A percentile compares a stretch with the other conserved stretches of the same genome.
Conservation (phyloP, 495 filamentous ascomycete species). For the Schizothecium vesticola region DNA sequence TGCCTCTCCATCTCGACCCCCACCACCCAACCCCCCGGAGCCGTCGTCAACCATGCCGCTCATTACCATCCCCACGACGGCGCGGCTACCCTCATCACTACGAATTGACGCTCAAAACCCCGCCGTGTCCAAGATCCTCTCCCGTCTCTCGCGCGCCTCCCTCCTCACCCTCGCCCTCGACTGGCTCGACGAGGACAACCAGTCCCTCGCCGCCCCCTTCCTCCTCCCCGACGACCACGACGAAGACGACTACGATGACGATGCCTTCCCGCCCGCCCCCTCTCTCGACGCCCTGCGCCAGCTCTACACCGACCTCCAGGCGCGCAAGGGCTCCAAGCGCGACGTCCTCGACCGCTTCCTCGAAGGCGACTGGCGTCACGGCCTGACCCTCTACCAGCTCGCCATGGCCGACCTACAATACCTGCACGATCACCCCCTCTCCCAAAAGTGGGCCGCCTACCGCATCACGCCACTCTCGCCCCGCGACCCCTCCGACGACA, state of each 20-base stretch:
- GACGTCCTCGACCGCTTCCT: conserved; percentile 73
- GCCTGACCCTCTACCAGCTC: conserved; percentile 69
- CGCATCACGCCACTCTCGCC: conserved; percentile 43
- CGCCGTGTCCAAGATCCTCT: conserved; percentile 58
- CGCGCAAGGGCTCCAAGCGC: conserved; percentile 60
- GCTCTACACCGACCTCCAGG: conserved; percentile 50
- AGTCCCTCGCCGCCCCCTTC: conserved; percentile 51
- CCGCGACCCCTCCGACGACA: conserved; percentile 23
- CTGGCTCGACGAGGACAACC: conserved; percentile 66
- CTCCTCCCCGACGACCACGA: conserved; percentile 36
- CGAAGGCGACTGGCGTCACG: conserved; percentile 77
- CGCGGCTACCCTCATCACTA: conserved; percentile 44
- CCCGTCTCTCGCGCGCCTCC: conserved; percentile 62
- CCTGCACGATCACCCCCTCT: conserved; percentile 68
- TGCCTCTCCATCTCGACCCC: neutral
- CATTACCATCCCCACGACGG: conserved; percentile 41
- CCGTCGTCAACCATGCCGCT: conserved; percentile 30
- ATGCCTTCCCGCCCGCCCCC: conserved; percentile 56
- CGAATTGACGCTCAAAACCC: conserved; percentile 60
- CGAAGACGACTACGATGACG: conserved; percentile 40
- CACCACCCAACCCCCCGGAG: neutral
- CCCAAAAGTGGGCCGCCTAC: conserved; percentile 72
- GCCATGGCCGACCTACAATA: conserved; percentile 76
- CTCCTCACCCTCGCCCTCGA: conserved; percentile 62
- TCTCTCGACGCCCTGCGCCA: conserved; percentile 58